Evolutionary conservation across 2,329 filamentous ascomycete species (phyloP), one percentile per base, ranked within the genome.

Genomic region (Colletotrichum truncatum): DNA sequence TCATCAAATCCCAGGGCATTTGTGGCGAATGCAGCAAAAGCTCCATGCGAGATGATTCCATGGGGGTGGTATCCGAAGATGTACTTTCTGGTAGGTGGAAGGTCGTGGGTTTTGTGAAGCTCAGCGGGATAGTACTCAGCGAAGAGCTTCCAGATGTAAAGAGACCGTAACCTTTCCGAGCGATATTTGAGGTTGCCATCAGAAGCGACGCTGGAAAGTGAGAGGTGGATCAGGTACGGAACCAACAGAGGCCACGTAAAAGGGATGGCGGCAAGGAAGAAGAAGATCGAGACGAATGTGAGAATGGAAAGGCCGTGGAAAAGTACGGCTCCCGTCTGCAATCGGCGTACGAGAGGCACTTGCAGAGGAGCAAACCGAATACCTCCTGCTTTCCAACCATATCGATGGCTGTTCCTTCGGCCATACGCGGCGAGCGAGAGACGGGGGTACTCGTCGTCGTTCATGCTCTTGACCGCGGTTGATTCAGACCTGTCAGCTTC

Each of bases 61-160:
- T 99, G 96, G 0, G 96, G 96, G 73, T 98, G 96, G 77, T 98
- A 98, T 45, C 95, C 95, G 72, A 99, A 94, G 68, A 99, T 94
- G 80, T 98, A 99, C 78, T 97, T 97, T 68, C 94, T 86, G 1
- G 91, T 93, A 0, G 93, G 87, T 21, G 92, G 87, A 6, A 99
- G 87, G 61, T 91, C 85, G 69, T 91, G 87, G 4, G 93, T 96
- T 69, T 96, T 93, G 81, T 98, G 94, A 38, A 99, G 85, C 61
- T 87, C 87, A 49, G 94, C 93, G 4, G 96, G 96, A 74, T 97
- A 99, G 81, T 98, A 99, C 14, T 89, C 92, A 25, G 93, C 94
- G 75, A 98, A 98, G 46, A 97, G 87, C 36, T 87, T 92, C 95
- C 95, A 99, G 45, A 97, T 80, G 28, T 87, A 88, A 51, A 91